Percentiles rank a stretch among this genome's conserved stretches.
These are phyloP conservation scores for Diaporthe batatas DNA, from an alignment of 2,329 filamentous ascomycete species.

Conservation along the genomic window DNA sequence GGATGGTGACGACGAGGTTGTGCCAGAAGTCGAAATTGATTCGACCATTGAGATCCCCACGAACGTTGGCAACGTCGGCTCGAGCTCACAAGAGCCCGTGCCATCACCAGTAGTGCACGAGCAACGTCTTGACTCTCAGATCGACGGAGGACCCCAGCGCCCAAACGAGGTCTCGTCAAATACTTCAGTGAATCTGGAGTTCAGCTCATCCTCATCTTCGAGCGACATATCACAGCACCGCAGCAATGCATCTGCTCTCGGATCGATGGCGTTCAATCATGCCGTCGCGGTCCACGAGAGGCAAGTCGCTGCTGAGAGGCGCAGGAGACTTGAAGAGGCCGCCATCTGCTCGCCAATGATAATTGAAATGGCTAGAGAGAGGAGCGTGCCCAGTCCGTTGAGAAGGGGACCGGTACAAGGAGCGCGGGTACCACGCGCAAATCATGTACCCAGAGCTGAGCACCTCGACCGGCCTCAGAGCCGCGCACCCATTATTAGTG, in stretches of 20 bases:
- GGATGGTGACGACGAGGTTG: constrained; percentile 4
- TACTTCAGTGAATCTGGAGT: not conserved
- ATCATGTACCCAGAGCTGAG: not conserved
- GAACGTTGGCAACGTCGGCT: constrained; percentile 5
- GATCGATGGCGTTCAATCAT: constrained; percentile 37
- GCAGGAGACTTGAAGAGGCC: constrained; percentile 7
- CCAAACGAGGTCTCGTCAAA: not conserved
- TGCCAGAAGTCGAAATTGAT: not conserved
- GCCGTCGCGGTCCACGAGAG: constrained; percentile 2
- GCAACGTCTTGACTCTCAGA: constrained; percentile 5
- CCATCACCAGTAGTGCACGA: constrained; percentile 6
- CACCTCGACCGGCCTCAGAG: not conserved
- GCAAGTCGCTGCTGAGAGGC: not conserved
- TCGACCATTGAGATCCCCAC: not conserved
- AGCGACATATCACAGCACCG: constrained; percentile 24
- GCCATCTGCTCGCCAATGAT: constrained; percentile 28
- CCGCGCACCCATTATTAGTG: constrained; percentile 14
- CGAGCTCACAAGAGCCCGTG: not conserved
- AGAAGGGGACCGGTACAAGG: constrained; percentile 19
- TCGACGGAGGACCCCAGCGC: not conserved
- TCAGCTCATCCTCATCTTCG: constrained; percentile 4
- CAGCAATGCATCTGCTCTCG: constrained; percentile 21
- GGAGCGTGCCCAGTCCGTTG: constrained; percentile 14
- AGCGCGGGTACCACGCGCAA: constrained; percentile 3
- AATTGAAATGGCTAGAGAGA: constrained; percentile 28